A percentile compares a stretch with the other conserved stretches of the same genome.
These are phyloP conservation scores for Hyphochytrium catenoides DNA, from an alignment of 352 stramenopile species.

Conservation along the genomic window DNA sequence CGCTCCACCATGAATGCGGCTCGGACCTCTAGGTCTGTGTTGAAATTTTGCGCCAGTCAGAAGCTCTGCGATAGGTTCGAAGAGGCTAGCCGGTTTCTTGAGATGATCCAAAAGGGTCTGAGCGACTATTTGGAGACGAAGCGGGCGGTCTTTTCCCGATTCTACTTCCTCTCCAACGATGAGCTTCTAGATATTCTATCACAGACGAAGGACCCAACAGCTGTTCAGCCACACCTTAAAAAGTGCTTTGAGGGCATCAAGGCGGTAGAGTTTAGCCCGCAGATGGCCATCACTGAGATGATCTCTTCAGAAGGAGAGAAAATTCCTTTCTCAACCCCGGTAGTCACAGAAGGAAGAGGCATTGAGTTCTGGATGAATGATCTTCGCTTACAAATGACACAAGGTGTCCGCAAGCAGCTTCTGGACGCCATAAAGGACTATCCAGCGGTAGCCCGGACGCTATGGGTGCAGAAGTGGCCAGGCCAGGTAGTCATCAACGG, in stretches of 20 bases:
- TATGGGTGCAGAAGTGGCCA: conserved; percentile 86
- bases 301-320: conserved; percentile 49
- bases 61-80: neutral
- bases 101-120: conserved; percentile 44
- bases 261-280: conserved; percentile 40
- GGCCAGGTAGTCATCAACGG: conserved; percentile 81
- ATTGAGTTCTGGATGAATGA: conserved; percentile 90
- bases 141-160: conserved; percentile 45
- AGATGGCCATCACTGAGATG: conserved; percentile 42
- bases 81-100: conserved; percentile 16
- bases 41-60: neutral
- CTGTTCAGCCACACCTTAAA: conserved; percentile 42
- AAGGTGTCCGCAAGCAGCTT: conserved; percentile 71
- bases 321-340: conserved; percentile 30
- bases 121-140: conserved; percentile 60
- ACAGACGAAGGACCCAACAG: conserved; percentile 40
- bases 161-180: conserved; percentile 67
- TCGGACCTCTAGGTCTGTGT: neutral
- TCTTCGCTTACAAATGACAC: conserved; percentile 71
- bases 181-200: conserved; percentile 55
- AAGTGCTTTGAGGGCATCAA: conserved; percentile 60
- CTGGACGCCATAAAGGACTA: conserved; percentile 75
- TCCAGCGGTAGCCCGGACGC: conserved; percentile 48
- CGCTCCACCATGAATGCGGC: conserved; percentile 31
- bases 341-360: conserved; percentile 78